These are phyloP conservation scores for Xylaria curta DNA, from an alignment of 495 filamentous ascomycete genomes.

Conservation along the genomic window DNA sequence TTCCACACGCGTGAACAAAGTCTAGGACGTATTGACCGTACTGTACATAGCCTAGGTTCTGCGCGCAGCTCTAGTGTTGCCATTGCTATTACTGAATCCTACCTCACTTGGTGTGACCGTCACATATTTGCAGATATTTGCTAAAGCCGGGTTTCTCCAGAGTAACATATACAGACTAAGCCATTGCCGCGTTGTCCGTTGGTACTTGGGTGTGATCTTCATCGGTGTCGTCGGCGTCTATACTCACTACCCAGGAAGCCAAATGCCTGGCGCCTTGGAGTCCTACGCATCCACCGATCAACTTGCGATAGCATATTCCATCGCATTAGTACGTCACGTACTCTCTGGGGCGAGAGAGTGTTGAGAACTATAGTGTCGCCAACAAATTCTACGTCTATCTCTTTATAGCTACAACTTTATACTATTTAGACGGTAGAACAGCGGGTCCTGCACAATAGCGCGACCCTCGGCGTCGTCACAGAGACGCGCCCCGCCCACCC, in stretches of 20 bases:
- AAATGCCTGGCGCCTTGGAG: not conserved
- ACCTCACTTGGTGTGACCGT: conserved; percentile 11
- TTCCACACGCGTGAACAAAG: conserved; percentile 20
- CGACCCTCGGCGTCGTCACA: conserved; percentile 41
- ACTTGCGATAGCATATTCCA: not conserved
- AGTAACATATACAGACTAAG: conserved; percentile 1
- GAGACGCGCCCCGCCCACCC: conserved; percentile 27
- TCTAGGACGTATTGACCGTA: conserved; percentile 3
- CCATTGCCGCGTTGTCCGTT: not conserved
- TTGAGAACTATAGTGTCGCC: not conserved
- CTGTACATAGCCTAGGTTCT: conserved; percentile 4
- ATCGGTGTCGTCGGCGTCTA: not conserved
- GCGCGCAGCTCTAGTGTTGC: not conserved
- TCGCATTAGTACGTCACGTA: not conserved
- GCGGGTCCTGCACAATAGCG: conserved; percentile 33
- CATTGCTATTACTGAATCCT: not conserved
- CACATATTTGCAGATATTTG: not conserved
- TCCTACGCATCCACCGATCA: not conserved
- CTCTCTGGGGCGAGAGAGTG: not conserved
- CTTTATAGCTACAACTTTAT: conserved; percentile 1
- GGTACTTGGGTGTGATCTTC: not conserved
- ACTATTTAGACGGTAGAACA: conserved; percentile 6
- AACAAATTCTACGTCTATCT: not conserved
- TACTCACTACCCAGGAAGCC: not conserved
- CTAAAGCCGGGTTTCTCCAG: not conserved